Conservation (phyloP, 2,329 filamentous ascomycete species). For the Lasiodiplodia sp. region DNA sequence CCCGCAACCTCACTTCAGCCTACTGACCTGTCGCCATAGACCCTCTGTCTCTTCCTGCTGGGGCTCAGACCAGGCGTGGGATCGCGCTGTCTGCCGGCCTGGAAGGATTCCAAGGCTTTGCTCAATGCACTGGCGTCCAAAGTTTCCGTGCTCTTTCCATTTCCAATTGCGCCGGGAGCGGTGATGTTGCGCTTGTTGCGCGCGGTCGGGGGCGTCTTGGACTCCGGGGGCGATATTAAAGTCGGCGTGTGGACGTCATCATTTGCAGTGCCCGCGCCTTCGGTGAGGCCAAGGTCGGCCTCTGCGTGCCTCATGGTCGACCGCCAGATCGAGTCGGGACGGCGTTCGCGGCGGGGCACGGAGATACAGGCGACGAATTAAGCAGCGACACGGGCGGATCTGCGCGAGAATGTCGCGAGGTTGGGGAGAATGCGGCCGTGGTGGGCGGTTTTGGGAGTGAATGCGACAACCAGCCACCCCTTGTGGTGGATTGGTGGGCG, state of each 20-base stretch:
- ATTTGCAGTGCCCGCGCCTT: constrained; percentile 11
- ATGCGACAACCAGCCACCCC: constrained; percentile 30
- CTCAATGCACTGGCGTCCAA: constrained; percentile 66
- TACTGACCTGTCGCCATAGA: constrained; percentile 63
- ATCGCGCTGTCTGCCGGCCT: constrained; percentile 64
- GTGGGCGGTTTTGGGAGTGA: constrained; percentile 14
- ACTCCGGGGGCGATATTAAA: constrained; percentile 63
- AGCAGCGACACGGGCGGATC: constrained; percentile 1
- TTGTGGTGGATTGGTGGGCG: constrained; percentile 27
- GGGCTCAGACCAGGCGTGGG: constrained; percentile 70
- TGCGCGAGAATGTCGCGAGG: constrained; percentile 12
- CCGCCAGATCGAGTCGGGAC: constrained; percentile 21
- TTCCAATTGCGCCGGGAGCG: constrained; percentile 39
- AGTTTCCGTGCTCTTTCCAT: constrained; percentile 57
- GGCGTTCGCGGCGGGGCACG: constrained; percentile 20
- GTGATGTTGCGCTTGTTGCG: constrained; percentile 55
- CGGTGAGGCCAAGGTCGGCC: constrained; percentile 25
- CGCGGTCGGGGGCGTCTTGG: constrained; percentile 66
- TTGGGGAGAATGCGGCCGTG: constrained; percentile 24
- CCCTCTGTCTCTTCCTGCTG: constrained; percentile 71
- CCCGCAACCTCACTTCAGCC: not conserved
- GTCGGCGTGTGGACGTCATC: constrained; percentile 49
- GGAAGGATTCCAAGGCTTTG: constrained; percentile 68
- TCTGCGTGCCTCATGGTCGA: constrained; percentile 25
- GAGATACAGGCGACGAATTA: constrained; percentile 12